phyloP scores from a whole-genome alignment of 108 stramenopile species.

The Discostella pseudostelligera region DNA sequence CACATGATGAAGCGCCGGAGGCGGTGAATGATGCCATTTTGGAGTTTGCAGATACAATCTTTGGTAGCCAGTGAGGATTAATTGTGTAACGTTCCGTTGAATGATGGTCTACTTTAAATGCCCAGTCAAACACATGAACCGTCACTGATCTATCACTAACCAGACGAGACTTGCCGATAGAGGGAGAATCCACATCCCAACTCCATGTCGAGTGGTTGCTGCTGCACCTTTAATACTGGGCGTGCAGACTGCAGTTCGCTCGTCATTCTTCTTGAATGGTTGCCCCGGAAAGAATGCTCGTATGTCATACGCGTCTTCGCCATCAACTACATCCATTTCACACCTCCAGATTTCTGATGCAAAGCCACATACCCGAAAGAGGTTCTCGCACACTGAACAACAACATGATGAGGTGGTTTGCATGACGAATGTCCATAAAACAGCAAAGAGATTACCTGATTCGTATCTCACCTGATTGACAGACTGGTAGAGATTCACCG shows the following conservation, averaged over 20 bases:
- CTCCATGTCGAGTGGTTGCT: slow-evolving; percentile 2
- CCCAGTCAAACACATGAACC: neutral
- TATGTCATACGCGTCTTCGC: slow-evolving; percentile 24
- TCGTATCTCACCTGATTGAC: too few species aligned
- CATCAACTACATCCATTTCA: slow-evolving; percentile 25
- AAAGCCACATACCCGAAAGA: slow-evolving; percentile 42
- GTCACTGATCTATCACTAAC: neutral
- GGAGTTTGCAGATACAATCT: slow-evolving; percentile 61
- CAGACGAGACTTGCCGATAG: neutral
- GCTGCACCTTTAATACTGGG: slow-evolving; percentile 44
- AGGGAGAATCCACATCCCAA: neutral
- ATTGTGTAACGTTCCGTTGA: neutral
- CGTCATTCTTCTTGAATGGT: slow-evolving; percentile 40
- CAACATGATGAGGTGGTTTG: too few species aligned
- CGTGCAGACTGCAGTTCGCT: slow-evolving; percentile 34
- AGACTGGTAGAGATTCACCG: slow-evolving; percentile 36
- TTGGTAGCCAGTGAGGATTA: neutral
- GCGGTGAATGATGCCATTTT: slow-evolving; percentile 80
- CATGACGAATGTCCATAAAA: too few species aligned
- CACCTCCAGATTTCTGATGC: slow-evolving; percentile 36
- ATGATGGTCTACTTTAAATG: neutral
- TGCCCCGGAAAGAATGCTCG: slow-evolving; percentile 35
- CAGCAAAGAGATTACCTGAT: too few species aligned
- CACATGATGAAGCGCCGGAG: slow-evolving; percentile 92
- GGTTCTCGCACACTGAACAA: slow-evolving; percentile 44